These are phyloP conservation scores for Hemisphaericaspora nanyangensis DNA, from an alignment of 805 yeast species.

Conservation along the genomic window DNA sequence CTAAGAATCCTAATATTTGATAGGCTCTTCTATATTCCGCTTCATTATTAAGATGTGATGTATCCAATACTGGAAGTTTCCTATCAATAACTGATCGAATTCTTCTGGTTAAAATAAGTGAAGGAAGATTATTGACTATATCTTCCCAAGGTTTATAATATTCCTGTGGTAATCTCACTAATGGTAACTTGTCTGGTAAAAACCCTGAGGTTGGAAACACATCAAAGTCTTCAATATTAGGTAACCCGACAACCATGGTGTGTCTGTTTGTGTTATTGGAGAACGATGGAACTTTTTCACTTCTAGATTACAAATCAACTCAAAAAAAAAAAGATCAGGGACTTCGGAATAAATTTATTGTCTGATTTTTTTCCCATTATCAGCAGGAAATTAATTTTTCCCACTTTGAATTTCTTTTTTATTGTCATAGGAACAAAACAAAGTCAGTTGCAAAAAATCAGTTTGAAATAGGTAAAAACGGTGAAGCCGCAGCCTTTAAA, in stretches of 20 bases:
- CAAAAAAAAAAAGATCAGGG: no score
- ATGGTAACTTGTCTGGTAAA: conserved; percentile 67
- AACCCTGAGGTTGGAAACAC: conserved; percentile 74
- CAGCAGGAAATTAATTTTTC: neutral
- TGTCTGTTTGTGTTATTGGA: no score
- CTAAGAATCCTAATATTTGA: conserved; percentile 69
- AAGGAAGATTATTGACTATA: conserved; percentile 62
- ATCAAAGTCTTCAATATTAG: conserved; percentile 55
- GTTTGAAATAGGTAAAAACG: neutral
- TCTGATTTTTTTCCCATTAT: no score
- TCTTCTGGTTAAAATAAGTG: conserved; percentile 62
- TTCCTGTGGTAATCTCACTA: conserved; percentile 51
- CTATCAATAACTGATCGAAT: conserved; percentile 62
- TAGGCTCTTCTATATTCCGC: conserved; percentile 75
- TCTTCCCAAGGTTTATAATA: conserved; percentile 79
- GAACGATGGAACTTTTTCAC: no score
- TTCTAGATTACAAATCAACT: no score
- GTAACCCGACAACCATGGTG: conserved; percentile 6
- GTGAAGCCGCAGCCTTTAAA: neutral
- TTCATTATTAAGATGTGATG: conserved; percentile 40
- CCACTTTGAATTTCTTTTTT: neutral
- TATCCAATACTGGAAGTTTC: conserved; percentile 52
- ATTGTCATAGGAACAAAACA: no score
- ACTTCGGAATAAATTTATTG: no score
- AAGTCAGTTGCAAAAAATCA: no score